Evolutionary conservation across 2,329 filamentous ascomycete genomes (phyloP).

Genomic region (Xylaria sp.): DNA sequence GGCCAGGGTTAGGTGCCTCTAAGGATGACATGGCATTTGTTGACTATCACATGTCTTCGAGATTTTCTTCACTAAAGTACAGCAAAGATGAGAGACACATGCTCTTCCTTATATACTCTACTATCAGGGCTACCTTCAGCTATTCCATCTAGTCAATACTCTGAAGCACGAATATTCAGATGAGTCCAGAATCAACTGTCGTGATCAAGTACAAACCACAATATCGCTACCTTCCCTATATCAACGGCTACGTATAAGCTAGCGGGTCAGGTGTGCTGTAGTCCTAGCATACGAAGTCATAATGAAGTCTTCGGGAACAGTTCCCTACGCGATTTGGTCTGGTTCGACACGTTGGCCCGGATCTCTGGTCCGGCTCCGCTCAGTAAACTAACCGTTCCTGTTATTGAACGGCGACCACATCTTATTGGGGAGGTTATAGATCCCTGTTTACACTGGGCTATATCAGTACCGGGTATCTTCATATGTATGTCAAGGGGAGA

Average conservation of each 20-base stretch:
- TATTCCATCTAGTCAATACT: not conserved
- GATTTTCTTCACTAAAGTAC: not conserved
- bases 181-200: not conserved
- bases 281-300: no score
- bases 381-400: constrained; percentile 8
- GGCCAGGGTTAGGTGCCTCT: not conserved
- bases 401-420: not conserved
- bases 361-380: constrained; percentile 6
- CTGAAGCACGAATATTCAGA: not conserved
- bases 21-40: not conserved
- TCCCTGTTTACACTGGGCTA: not conserved
- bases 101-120: not conserved
- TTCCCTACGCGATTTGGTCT: constrained; percentile 3
- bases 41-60: not conserved
- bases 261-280: not conserved
- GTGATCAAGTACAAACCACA: not conserved
- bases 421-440: constrained; percentile 3
- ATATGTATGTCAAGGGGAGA: constrained; percentile 11
- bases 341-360: constrained; percentile 2
- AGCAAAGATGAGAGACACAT: not conserved
- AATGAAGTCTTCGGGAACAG: not conserved
- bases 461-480: not conserved
- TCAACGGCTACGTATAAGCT: not conserved
- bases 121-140: not conserved
- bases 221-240: not conserved